Evolutionary conservation across 495 filamentous ascomycete genomes (phyloP).

Genomic region (Beverwykella pulmonaria): DNA sequence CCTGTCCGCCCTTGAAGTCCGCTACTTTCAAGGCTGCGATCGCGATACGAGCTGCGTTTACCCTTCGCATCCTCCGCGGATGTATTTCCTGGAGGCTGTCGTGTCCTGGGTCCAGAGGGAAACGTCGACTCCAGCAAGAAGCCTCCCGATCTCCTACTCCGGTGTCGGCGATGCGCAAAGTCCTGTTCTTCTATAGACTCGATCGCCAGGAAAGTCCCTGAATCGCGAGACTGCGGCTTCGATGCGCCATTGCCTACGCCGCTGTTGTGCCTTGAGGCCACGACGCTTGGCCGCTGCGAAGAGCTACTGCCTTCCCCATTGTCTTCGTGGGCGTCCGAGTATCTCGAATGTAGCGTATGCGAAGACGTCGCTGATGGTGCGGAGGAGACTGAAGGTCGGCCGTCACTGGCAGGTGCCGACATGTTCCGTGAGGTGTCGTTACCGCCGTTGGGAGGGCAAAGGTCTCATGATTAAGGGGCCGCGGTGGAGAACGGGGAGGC

Average conservation of each 20-base stretch:
- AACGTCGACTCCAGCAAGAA: conserved; percentile 44
- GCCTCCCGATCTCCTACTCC: conserved; percentile 39
- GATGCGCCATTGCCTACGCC: background rate
- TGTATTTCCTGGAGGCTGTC: conserved; percentile 13
- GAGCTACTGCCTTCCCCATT: conserved; percentile 38
- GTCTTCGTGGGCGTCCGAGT: conserved; percentile 17
- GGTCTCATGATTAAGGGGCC: conserved; percentile 11
- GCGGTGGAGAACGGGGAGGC: background rate
- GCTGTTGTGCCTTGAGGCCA: conserved; percentile 11
- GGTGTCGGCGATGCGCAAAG: conserved; percentile 29
- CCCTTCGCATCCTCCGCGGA: conserved; percentile 15
- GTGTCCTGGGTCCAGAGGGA: conserved; percentile 6
- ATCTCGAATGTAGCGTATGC: conserved; percentile 27
- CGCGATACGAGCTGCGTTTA: conserved; percentile 34
- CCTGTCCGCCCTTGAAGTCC: background rate
- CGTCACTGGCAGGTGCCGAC: conserved; percentile 31
- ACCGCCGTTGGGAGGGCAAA: background rate
- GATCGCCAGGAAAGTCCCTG: background rate
- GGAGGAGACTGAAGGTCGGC: conserved; percentile 30
- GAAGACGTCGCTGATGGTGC: conserved; percentile 25
- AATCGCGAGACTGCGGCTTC: background rate
- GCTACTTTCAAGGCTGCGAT: conserved; percentile 10
- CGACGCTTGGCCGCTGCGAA: conserved; percentile 13
- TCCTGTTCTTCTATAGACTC: conserved; percentile 31
- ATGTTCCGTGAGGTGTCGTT: conserved; percentile 12